These are phyloP conservation scores for Ilyonectria robusta DNA, from an alignment of 2,329 filamentous ascomycete genomes.

Conservation along the genomic window DNA sequence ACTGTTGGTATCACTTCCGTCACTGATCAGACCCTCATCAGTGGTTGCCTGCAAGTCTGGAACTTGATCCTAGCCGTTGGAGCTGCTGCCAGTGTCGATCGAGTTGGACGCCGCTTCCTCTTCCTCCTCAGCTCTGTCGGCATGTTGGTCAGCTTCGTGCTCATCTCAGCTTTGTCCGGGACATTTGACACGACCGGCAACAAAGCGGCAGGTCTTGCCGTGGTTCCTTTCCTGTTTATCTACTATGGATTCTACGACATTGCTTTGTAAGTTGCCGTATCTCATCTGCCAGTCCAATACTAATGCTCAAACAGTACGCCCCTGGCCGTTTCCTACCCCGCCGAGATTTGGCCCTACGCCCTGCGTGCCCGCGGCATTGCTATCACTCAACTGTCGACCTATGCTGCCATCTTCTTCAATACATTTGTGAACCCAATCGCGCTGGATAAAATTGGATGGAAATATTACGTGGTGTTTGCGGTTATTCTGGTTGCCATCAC, in stretches of 20 bases:
- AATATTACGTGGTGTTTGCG: conserved; percentile 34
- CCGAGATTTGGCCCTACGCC: conserved; percentile 45
- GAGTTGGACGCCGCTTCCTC: conserved; percentile 24
- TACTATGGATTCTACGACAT: conserved; percentile 35
- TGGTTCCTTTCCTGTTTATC: conserved; percentile 13
- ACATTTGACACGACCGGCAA: conserved; percentile 21
- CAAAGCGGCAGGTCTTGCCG: conserved; percentile 9
- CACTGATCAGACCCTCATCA: conserved; percentile 50
- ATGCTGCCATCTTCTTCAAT: conserved; percentile 25
- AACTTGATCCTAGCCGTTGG: conserved; percentile 52
- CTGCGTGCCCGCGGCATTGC: conserved; percentile 33
- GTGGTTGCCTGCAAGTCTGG: conserved; percentile 49
- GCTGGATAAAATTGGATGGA: conserved; percentile 32
- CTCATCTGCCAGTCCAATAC: not conserved
- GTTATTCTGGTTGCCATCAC: conserved; percentile 28
- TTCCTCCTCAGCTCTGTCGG: conserved; percentile 29
- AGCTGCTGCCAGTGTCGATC: conserved; percentile 47
- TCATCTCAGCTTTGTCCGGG: conserved; percentile 50
- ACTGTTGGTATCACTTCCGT: conserved; percentile 55
- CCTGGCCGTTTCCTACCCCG: conserved; percentile 32
- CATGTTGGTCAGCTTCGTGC: conserved; percentile 34
- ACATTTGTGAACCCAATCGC: conserved; percentile 36
- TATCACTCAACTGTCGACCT: conserved; percentile 22
- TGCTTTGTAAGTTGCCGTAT: conserved; percentile 23
- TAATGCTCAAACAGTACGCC: conserved; percentile 16